These are phyloP conservation scores for Colletotrichum brevisporum DNA, from an alignment of 2,329 filamentous ascomycete species.

Conservation along the genomic window DNA sequence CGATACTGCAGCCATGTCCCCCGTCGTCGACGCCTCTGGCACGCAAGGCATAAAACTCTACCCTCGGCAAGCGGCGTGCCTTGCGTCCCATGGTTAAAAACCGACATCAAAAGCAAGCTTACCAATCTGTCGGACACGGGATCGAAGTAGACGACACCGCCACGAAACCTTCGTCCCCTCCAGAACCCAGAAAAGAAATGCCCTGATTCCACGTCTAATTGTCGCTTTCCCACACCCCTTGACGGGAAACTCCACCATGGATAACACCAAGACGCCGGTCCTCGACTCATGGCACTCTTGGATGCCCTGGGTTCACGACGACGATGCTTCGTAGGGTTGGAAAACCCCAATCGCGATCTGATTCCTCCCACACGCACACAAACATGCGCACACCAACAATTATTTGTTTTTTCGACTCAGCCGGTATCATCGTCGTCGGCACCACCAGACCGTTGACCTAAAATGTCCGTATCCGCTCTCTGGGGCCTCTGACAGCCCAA, in stretches of 20 bases:
- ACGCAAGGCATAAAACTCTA: constrained; percentile 5
- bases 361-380: constrained; percentile 8
- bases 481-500: neutral
- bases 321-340: constrained; percentile 6
- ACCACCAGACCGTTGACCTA: neutral
- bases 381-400: neutral
- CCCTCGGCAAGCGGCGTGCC: neutral
- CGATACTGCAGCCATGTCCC: constrained; percentile 4
- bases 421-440: neutral
- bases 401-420: neutral
- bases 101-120: neutral
- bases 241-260: constrained; percentile 8
- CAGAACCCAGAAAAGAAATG: neutral
- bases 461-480: neutral
- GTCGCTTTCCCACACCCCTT: neutral
- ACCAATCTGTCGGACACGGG: constrained; percentile 1
- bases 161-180: constrained; percentile 11
- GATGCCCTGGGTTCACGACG: neutral
- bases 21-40: neutral
- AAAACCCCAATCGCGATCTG: constrained; percentile 26
- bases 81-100: neutral
- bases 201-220: constrained; percentile 13
- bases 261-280: constrained; percentile 8
- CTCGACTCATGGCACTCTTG: constrained; percentile 20
- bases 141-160: neutral